Evolutionary conservation across 2,329 filamentous ascomycete genomes (phyloP), one percentile per base, ranked within the genome.

Genomic region (Keithomyces neogunnii): DNA sequence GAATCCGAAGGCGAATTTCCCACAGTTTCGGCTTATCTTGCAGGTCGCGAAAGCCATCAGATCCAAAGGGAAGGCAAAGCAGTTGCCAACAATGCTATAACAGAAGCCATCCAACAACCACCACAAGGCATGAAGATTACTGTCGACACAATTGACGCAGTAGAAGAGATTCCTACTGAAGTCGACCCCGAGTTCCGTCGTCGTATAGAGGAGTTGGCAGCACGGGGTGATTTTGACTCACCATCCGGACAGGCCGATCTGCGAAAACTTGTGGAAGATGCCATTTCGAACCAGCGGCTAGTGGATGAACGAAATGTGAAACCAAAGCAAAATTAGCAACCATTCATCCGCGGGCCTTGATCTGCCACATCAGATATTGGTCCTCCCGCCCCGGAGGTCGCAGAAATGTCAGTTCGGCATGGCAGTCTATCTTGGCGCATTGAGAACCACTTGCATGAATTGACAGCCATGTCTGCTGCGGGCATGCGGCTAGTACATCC

Each of bases 151-250:
- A 84, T 93, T 74, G 75, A 78, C 5, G 78, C 85, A 59, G 73
- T 67, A 0, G 74, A 81, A 44, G 82, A 81, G 10, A 79, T 80
- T 5, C 76, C 74, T 1, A 76, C 75, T 39, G 82, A 84, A 52
- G 80, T 85, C 7, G 90, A 97, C 63, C 83, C 88, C 1, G 90
- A 91, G 58, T 89, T 99, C 58, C 82, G 86, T 63, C 77, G 86
- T 58, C 79, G 88, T 49, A 97, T 99, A 63, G 90, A 97, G 62
- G 87, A 96, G 68, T 71, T 99, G 53, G 91, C 93, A 2, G 78
- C 85, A 36, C 78, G 89, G 40, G 84, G 86, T 29, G 90, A 97
- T 63, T 95, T 96, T 61, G 76, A 92, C 60, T 86, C 83, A 4
- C 84, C 88, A 50, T 82, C 86, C 53, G 88, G 87, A 3, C 93